Conservation (phyloP, 1,139 yeast species). For the Saccharomyces hybrid region DNA sequence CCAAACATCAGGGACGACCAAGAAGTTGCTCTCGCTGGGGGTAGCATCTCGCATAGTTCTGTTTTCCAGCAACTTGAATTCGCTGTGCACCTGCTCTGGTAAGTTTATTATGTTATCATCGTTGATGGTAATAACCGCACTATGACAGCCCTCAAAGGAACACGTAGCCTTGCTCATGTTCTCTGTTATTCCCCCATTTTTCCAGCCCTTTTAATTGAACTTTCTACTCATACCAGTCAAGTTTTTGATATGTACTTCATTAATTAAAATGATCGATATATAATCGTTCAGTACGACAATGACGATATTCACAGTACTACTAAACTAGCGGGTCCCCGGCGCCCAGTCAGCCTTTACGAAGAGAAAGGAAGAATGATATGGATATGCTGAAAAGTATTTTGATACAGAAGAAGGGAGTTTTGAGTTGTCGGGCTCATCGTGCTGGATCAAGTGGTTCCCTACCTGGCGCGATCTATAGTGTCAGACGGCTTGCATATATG, state of each 20-base stretch:
- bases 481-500: neutral
- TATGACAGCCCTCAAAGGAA: conserved; percentile 21
- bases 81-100: conserved; percentile 11
- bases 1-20: conserved; percentile 53
- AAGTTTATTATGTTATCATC: conserved; percentile 9
- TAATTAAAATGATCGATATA: neutral
- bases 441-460: neutral
- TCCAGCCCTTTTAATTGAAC: neutral
- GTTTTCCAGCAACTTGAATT: conserved; percentile 15
- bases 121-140: conserved; percentile 15
- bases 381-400: neutral
- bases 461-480: neutral
- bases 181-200: neutral
- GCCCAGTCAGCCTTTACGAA: neutral
- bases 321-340: neutral
- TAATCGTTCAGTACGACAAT: neutral
- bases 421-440: neutral
- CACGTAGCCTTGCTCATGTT: conserved; percentile 16
- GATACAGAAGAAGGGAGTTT: neutral
- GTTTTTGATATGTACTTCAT: neutral
- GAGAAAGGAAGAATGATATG: neutral
- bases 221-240: neutral
- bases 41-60: conserved; percentile 3
- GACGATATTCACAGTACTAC: neutral
- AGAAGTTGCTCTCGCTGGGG: conserved; percentile 27